Percentiles rank a stretch among this genome's conserved stretches.
Conservation (phyloP, 768 basidiomycete species). For the Guyanaporus albipodus region DNA sequence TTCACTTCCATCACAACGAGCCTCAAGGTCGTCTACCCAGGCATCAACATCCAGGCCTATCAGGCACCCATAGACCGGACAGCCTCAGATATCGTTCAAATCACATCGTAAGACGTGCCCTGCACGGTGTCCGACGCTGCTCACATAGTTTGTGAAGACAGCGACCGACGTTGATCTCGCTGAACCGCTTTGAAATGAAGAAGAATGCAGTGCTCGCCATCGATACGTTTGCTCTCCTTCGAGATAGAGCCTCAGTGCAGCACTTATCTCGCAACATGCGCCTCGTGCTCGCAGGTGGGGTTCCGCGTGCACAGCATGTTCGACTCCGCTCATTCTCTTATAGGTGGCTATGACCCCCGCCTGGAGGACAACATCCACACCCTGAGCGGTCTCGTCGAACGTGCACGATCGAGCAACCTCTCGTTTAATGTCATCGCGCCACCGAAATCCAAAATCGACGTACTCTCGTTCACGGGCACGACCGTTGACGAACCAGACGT, state of each 20-base stretch:
- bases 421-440: conserved; percentile 57
- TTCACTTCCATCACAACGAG: conserved; percentile 61
- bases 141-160: conserved; percentile 37
- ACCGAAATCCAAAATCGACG: conserved; percentile 33
- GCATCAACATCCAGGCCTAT: conserved; percentile 82
- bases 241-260: conserved; percentile 23
- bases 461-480: conserved; percentile 42
- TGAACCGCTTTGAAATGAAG: conserved; percentile 95
- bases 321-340: neutral
- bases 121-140: neutral
- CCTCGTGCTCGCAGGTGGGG: conserved; percentile 74
- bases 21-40: conserved; percentile 90
- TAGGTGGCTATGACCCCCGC: conserved; percentile 89
- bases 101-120: conserved; percentile 48
- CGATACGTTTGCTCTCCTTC: conserved; percentile 63
- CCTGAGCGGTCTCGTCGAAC: conserved; percentile 57
- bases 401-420: conserved; percentile 51
- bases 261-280: conserved; percentile 41
- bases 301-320: neutral
- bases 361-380: conserved; percentile 79
- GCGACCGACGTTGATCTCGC: conserved; percentile 73
- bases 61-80: conserved; percentile 38
- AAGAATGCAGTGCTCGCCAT: conserved; percentile 87
- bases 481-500: conserved; percentile 50
- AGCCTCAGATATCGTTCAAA: conserved; percentile 49